Base-by-base conservation (phyloP, 257 asterid genomes). In the Solanum neorickii region DNA sequence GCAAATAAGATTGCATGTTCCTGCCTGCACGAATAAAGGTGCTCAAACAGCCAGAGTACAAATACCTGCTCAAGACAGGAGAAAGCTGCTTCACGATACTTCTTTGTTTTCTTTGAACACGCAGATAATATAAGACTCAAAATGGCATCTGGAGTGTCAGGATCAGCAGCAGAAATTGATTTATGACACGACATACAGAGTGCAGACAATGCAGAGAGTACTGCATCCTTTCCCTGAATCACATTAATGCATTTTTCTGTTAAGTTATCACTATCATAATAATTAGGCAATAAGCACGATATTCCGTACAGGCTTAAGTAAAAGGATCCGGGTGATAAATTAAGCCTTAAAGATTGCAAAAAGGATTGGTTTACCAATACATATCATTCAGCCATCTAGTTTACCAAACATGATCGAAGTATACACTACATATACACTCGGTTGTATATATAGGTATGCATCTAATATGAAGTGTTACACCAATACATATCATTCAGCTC, bases 1-100 rank as follows among this genome's bases (percentile, higher is more conserved):
- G 66, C 68, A 27, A 27, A 80, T 42, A 16, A 47, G 15, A 9
- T 46, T 7, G 37, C 23, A 31, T 46, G 11, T n/a, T 16, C 84
- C 84, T 78, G 66, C 42, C 84, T 27, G 85, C 29, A 80, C 49
- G 85, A 80, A 47, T 49, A 29, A 49, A 80, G 85, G 68, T 80
- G 44, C 20, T 11, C 62, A 80, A 49, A 10, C 44, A 80, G 16
- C 68, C 42, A 47, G 29, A 80, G 73, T 47, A 73, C 47, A 20
- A 85, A 83, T 82, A 97, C 99, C 99, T 94, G 90, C 93, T 95
- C 98, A 89, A 97, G 98, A 92, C 98, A 93, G 91, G 87, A 86
- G 91, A 94, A 97, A 87, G 99, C 99, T 77, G 99, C 97, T 91
- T 95, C 99, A 44, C 98, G 96, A 86, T 93, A 94, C 88, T 93